Percentiles rank a stretch among this genome's conserved stretches.
phyloP scores from a whole-genome alignment of 2,329 filamentous ascomycete species.

The Moelleriella libera region DNA sequence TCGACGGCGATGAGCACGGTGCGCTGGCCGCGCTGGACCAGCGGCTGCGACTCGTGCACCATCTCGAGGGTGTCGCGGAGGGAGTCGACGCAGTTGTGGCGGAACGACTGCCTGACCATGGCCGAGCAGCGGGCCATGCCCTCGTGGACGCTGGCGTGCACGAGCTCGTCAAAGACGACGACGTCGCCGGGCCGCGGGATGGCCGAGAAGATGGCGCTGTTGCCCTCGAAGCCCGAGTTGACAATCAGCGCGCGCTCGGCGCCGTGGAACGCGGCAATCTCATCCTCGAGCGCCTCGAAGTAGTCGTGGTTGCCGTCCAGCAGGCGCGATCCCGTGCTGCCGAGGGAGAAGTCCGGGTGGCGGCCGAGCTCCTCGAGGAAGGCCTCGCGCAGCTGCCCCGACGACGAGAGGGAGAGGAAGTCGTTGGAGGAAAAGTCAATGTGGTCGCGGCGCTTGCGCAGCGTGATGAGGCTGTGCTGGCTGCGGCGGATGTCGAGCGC shows the following conservation, averaged over 20 bases:
- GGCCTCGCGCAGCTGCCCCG: conserved; percentile 25
- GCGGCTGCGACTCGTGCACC: too few relatives aligned
- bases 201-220: conserved; percentile 32
- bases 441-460: conserved; percentile 5
- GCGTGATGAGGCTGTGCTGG: conserved; percentile 11
- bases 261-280: conserved; percentile 41
- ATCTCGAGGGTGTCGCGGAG: conserved; percentile 13
- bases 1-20: too few relatives aligned
- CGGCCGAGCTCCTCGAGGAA: conserved; percentile 29
- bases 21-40: too few relatives aligned
- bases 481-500: conserved; percentile 13
- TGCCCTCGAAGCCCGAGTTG: conserved; percentile 43
- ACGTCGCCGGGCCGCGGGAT: conserved; percentile 37
- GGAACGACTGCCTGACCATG: conserved; percentile 24
- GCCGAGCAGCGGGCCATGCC: conserved; percentile 47
- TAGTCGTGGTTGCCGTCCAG: conserved; percentile 51
- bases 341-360: conserved; percentile 15
- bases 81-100: conserved; percentile 26
- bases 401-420: conserved; percentile 43
- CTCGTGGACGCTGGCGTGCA: conserved; percentile 53
- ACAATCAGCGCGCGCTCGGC: conserved; percentile 44
- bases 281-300: conserved; percentile 34
- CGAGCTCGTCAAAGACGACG: conserved; percentile 49
- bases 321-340: conserved; percentile 45
- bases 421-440: conserved; percentile 53